Conservation (phyloP, 2,329 filamentous ascomycete species). For the Nannizzia gypsea region DNA sequence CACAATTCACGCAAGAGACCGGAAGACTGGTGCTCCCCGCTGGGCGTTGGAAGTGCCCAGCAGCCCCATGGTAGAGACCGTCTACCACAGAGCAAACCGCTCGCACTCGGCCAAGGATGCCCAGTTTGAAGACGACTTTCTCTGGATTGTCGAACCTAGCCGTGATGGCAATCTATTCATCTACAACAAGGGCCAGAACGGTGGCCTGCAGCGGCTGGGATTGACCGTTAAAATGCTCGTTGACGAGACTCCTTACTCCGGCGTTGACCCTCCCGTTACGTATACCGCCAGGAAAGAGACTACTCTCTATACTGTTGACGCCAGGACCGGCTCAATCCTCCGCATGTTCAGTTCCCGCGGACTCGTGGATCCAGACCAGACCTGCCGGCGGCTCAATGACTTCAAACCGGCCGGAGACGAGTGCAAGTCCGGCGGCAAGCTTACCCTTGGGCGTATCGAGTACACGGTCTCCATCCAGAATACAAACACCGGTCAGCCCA, state of each 20-base stretch:
- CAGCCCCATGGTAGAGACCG: slow-evolving; percentile 81
- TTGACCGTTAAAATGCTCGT: slow-evolving; percentile 61
- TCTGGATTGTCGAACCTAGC: slow-evolving; percentile 92
- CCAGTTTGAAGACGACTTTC: slow-evolving; percentile 62
- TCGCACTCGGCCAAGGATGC: slow-evolving; percentile 36
- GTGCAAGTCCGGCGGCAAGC: slow-evolving; percentile 66
- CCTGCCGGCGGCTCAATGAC: slow-evolving; percentile 59
- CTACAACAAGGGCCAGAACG: slow-evolving; percentile 55
- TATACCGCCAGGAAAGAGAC: slow-evolving; percentile 90
- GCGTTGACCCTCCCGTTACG: slow-evolving; percentile 63
- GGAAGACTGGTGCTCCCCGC: slow-evolving; percentile 68
- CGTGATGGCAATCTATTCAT: slow-evolving; percentile 79
- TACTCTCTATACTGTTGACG: slow-evolving; percentile 78
- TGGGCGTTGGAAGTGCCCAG: slow-evolving; percentile 73
- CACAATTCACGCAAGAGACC: slow-evolving; percentile 81
- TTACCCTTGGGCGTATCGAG: slow-evolving; percentile 75
- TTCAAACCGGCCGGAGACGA: slow-evolving; percentile 51
- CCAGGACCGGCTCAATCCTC: slow-evolving; percentile 66
- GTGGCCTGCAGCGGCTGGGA: slow-evolving; percentile 37
- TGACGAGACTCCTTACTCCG: slow-evolving; percentile 69
- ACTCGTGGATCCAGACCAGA: slow-evolving; percentile 57
- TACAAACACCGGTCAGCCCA: slow-evolving; percentile 56
- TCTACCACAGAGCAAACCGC: slow-evolving; percentile 61
- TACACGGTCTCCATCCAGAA: slow-evolving; percentile 82
- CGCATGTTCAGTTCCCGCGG: slow-evolving; percentile 73